Base-by-base conservation (phyloP, 768 basidiomycete genomes). In the Tephrocybe sp. region DNA sequence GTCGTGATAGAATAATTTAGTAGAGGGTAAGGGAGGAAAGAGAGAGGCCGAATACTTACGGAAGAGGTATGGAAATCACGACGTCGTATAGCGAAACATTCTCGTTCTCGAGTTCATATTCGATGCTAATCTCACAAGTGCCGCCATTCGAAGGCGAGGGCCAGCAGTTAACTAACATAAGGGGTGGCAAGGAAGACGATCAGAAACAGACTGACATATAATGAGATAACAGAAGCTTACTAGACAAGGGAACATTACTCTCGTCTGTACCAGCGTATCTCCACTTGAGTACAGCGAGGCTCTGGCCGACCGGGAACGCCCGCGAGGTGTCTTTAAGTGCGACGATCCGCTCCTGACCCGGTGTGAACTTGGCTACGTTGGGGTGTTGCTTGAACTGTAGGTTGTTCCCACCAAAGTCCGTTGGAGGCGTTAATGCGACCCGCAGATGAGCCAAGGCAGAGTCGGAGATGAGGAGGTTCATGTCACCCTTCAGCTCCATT, bases 381-480 rank as follows among this genome's bases (percentile, higher is more conserved):
- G 96, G 96, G 62, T 98, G 97, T 59, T 97, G 93, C 70, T 98
- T 98, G 80, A 96, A 97, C 67, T 96, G 93, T 38, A 98, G 70
- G 34, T 79, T 84, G 49, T 73, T 72, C 44, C 78, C 80, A 49
- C 78, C 84, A 51, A 85, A 80, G 54, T 83, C 80, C 10, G 74
- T 72, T 12, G 79, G 68, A 14, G 82, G 69, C 0, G 82, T 69
- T 19, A 98, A 80, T 13, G 74, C 71, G 49, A 98, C 74, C 43
- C 80, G 81, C 63, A 97, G 69, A 54, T 87, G 85, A 3, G 89
- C 78, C 17, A 81, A 69, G n/a, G 80, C 73, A 0, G 89, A 69
- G 53, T 95, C 92, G 12, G 88, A 72, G 54, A 98, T 87, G 45
- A 85, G 82, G 31, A 98, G 79, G 66, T 94, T 93, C 83, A 98